A percentile compares a stretch with the other conserved stretches of the same genome.
Evolutionary conservation across 2,329 filamentous ascomycete genomes (phyloP).

Genomic region (Clarireedia sp.): DNA sequence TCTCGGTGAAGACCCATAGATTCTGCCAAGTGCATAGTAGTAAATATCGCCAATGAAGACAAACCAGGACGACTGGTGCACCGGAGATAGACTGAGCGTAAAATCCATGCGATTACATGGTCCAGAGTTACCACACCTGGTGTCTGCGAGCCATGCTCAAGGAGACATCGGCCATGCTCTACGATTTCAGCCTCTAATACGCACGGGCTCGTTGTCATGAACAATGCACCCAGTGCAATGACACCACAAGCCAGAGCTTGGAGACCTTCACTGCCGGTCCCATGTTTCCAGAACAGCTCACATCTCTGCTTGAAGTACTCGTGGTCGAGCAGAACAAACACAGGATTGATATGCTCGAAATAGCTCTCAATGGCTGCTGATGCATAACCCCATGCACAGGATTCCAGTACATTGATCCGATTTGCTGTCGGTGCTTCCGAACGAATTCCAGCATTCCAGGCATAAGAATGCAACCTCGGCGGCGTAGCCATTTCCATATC

Average conservation of each 20-base stretch:
- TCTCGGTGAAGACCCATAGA: slow-evolving; percentile 25
- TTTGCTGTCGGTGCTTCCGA: slow-evolving; percentile 16
- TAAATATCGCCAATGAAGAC: slow-evolving; percentile 23
- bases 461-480: slow-evolving; percentile 33
- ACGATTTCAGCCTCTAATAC: slow-evolving; percentile 24
- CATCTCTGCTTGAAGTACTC: slow-evolving; percentile 20
- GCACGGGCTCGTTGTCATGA: slow-evolving; percentile 19
- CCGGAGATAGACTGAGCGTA: slow-evolving; percentile 25
- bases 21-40: slow-evolving; percentile 25
- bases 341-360: slow-evolving; percentile 26
- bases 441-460: slow-evolving; percentile 30
- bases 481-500: slow-evolving; percentile 28
- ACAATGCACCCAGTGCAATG: slow-evolving; percentile 29
- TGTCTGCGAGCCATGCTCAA: slow-evolving; percentile 18
- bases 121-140: slow-evolving; percentile 10
- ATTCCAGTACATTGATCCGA: slow-evolving; percentile 1
- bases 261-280: slow-evolving; percentile 26
- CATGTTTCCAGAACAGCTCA: slow-evolving; percentile 28
- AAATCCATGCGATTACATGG: slow-evolving; percentile 22
- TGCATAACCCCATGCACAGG: slow-evolving; percentile 7
- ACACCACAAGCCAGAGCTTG: slow-evolving; percentile 30
- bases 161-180: slow-evolving; percentile 18
- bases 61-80: slow-evolving; percentile 22
- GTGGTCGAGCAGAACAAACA: slow-evolving; percentile 29
- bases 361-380: slow-evolving; percentile 27